Base-by-base conservation (phyloP, 2,329 filamentous ascomycete species). In the Cyphellophora attinorum region DNA sequence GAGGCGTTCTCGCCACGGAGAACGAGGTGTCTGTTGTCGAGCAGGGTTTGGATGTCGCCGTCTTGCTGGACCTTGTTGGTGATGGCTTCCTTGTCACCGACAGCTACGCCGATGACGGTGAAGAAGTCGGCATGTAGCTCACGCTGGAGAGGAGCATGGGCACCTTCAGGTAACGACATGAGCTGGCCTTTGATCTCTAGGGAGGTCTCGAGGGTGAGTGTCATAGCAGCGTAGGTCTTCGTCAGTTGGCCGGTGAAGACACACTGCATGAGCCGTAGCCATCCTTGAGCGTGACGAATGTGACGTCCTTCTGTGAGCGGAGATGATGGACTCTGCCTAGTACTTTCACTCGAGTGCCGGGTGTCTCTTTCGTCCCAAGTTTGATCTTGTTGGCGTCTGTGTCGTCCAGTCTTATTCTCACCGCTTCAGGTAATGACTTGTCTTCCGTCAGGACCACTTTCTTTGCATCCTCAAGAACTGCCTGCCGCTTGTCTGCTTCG, bases 101-200 rank as follows among this genome's bases (percentile, higher is more conserved):
- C 82, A 27, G 88, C 85, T 51, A 77, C 73, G 52, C 78, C 81
- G 40, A 83, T 77, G 50, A 93, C 75, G 56, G 76, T 73, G 69
- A 81, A 95, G 68, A 79, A 94, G 61, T 95, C 88, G 50, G 83
- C 88, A 53, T 89, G 85, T 32, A 95, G 70, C 61, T 95, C 88
- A 45, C 89, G 83, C 69, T 81, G 69, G 62, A 85, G 78, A 31
- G 85, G 85, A 1, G 88, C 88, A 40, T 80, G 76, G 44, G 81
- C 76, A 36, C 83, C 84, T 15, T 74, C 72, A 6, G 82, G 88
- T 4, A 94, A 81, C 52, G 82, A 73, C 55, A 76, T 77, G 70
- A 95, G 77, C 67, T 93, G 83, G 48, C 88, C 88, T 41, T 76
- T 76, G 38, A 95, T 75, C 51, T 79, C 78, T 54, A 95, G 76